These are phyloP conservation scores for Mycena rebaudengoi DNA, from an alignment of 768 basidiomycete genomes.

Conservation along the genomic window DNA sequence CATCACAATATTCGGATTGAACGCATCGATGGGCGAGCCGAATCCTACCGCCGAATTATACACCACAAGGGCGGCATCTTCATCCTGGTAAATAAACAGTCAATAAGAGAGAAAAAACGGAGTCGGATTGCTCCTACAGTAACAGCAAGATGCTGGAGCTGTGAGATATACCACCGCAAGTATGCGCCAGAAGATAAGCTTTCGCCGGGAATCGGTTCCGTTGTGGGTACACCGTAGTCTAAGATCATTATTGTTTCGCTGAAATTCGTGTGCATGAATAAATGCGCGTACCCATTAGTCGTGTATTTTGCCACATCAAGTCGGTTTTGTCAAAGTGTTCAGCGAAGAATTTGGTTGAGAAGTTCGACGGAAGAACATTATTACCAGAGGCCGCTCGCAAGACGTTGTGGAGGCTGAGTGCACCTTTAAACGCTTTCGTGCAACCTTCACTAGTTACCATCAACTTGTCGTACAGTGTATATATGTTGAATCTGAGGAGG, in stretches of 20 bases:
- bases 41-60: slow-evolving; percentile 19
- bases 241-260: no score
- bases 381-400: background rate
- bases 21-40: slow-evolving; percentile 13
- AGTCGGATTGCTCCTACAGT: background rate
- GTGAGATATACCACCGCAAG: slow-evolving; percentile 18
- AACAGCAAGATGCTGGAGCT: slow-evolving; percentile 3
- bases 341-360: slow-evolving; percentile 26
- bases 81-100: slow-evolving; percentile 13
- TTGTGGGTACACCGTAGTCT: slow-evolving; percentile 26
- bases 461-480: background rate
- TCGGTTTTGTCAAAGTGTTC: slow-evolving; percentile 23
- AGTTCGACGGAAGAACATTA: slow-evolving; percentile 1
- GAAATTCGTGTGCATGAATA: no score
- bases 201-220: slow-evolving; percentile 21
- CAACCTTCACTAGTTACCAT: background rate
- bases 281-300: no score
- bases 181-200: slow-evolving; percentile 2
- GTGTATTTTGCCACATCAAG: slow-evolving; percentile 22
- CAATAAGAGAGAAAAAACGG: background rate
- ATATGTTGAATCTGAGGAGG: no score
- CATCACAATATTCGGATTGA: slow-evolving; percentile 23
- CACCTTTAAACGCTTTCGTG: slow-evolving; percentile 5
- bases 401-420: no score
- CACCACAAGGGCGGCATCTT: slow-evolving; percentile 6